Conservation (phyloP, 2,329 filamentous ascomycete species). For the Botryosphaeria dothidea region DNA sequence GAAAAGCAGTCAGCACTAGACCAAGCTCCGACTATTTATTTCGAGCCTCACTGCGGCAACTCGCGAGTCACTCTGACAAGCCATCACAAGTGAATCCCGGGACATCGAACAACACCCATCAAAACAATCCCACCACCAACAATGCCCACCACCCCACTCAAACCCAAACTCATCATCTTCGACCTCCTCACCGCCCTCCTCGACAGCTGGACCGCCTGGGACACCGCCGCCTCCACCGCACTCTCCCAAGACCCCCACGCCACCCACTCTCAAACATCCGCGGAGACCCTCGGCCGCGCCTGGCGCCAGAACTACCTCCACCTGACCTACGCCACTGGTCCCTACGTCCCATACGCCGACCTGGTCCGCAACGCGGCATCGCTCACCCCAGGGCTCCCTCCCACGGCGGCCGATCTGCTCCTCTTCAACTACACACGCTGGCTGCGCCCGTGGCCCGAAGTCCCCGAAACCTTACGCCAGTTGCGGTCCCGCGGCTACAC, state of each 20-base stretch:
- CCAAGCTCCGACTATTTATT: neutral
- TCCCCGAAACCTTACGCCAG: constrained; percentile 12
- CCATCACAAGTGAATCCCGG: neutral
- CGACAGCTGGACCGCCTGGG: constrained; percentile 44
- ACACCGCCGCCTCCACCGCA: constrained; percentile 23
- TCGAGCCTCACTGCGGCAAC: neutral
- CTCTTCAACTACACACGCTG: constrained; percentile 22
- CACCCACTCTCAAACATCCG: neutral
- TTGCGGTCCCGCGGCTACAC: constrained; percentile 32
- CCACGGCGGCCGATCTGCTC: neutral
- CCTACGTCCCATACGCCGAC: constrained; percentile 33
- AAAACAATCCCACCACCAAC: neutral
- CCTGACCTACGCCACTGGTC: constrained; percentile 38
- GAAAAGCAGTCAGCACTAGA: neutral
- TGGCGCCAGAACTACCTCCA: constrained; percentile 44
- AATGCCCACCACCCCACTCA: neutral
- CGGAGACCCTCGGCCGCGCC: neutral
- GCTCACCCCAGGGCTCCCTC: constrained; percentile 16
- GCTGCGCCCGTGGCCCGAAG: neutral
- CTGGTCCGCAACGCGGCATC: constrained; percentile 25
- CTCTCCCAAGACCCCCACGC: neutral
- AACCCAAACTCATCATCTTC: constrained; percentile 33
- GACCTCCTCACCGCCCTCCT: constrained; percentile 45
- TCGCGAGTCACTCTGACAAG: neutral
- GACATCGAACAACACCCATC: neutral